These are phyloP conservation scores for Marchantia paleacea DNA, from an alignment of 225 moss, liverwort and hornwort genomes.

Conservation along the genomic window DNA sequence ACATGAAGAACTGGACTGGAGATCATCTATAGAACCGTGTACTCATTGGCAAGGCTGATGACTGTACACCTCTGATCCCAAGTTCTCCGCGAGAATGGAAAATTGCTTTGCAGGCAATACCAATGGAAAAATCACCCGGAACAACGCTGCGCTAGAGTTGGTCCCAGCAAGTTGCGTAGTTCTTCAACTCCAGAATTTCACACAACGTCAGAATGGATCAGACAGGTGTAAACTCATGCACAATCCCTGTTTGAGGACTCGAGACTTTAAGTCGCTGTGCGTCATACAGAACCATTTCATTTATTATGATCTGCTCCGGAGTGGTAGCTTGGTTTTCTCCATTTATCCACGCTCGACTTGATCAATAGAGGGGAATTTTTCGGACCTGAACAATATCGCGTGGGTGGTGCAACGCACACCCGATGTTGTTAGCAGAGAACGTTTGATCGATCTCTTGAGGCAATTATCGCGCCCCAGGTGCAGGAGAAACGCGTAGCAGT, in stretches of 20 bases:
- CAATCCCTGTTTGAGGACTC: not conserved
- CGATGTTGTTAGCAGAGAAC: not conserved
- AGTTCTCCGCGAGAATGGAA: not conserved
- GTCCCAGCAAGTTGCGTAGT: not conserved
- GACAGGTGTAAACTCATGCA: constrained; percentile 1
- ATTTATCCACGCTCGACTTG: not conserved
- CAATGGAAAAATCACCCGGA: not conserved
- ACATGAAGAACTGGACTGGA: not conserved
- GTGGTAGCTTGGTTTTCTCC: not conserved
- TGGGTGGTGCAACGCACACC: not conserved
- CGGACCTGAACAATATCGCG: not conserved
- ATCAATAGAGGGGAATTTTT: not conserved
- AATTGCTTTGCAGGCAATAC: not conserved
- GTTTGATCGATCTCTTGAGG: not conserved
- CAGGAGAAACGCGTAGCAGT: not conserved
- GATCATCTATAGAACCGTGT: not conserved
- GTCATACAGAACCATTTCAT: not conserved
- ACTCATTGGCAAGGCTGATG: not conserved
- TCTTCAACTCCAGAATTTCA: not conserved
- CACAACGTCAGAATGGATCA: not conserved
- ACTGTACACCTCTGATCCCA: not conserved
- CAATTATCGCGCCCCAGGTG: not conserved
- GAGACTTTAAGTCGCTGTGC: not conserved
- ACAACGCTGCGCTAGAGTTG: not conserved
- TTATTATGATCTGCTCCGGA: not conserved